phyloP scores from a whole-genome alignment of 768 basidiomycete genomes.

The Saitozyma podzolica region DNA sequence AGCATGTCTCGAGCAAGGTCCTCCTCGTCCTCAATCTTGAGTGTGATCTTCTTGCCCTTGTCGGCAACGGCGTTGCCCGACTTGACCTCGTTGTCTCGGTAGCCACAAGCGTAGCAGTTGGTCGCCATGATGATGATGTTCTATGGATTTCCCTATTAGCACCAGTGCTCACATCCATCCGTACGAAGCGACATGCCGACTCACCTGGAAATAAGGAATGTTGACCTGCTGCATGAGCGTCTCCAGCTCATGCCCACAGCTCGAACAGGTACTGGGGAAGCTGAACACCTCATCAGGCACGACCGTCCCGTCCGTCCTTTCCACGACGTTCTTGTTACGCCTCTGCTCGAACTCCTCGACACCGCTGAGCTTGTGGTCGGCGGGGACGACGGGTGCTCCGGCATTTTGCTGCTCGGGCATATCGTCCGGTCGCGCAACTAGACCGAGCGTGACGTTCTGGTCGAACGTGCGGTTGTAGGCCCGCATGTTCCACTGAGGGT shows the following conservation, averaged over 20 bases:
- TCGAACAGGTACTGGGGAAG: constrained; percentile 84
- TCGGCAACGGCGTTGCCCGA: constrained; percentile 85
- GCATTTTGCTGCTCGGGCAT: constrained; percentile 40
- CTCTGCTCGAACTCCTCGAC: constrained; percentile 33
- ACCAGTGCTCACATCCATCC: background rate
- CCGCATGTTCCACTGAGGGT: constrained; percentile 88
- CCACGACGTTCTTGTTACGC: constrained; percentile 10
- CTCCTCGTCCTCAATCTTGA: constrained; percentile 88
- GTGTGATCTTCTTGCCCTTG: constrained; percentile 78
- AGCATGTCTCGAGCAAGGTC: constrained; percentile 90
- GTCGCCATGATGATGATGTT: constrained; percentile 98
- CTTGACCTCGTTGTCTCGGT: constrained; percentile 97
- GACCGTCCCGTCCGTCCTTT: constrained; percentile 33
- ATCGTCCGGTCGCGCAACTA: constrained; percentile 57
- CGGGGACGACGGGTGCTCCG: constrained; percentile 29
- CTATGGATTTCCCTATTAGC: constrained; percentile 54
- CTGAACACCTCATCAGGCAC: constrained; percentile 80
- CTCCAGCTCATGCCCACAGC: constrained; percentile 76
- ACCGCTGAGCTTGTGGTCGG: constrained; percentile 39
- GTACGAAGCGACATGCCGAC: constrained; percentile 14
- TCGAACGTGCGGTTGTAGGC: constrained; percentile 75
- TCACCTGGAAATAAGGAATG: constrained; percentile 95
- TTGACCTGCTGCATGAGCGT: constrained; percentile 95
- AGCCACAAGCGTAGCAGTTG: constrained; percentile 92
- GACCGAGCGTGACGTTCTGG: constrained; percentile 77